Evolutionary conservation across 768 basidiomycete species (phyloP), one percentile per base, ranked within the genome.

Genomic region (Psilocybe azurescens): DNA sequence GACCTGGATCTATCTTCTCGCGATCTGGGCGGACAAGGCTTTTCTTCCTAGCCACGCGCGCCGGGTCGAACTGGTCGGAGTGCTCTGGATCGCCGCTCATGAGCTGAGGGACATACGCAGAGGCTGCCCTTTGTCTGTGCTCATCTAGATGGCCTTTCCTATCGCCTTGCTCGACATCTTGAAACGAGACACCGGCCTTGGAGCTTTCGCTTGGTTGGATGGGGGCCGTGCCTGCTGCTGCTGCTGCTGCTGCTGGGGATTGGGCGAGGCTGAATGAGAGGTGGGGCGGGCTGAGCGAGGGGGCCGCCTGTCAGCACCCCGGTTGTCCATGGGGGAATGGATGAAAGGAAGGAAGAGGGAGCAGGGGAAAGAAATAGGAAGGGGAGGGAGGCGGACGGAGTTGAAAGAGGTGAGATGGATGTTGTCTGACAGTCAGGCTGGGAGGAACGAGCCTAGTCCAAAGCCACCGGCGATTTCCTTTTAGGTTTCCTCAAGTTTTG

Each of bases 1-100:
- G 95, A 46, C 88, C 88, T 9, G 95, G 95, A 70, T 98, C 95
- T 67, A 98, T 93, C 82, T 96, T 94, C 80, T 97, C 96, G 60
- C 97, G 82, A 75, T 99, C 97, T 4, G 97, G 97, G 59, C 84
- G 81, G 56, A 98, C 93, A 16, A 99, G 83, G 72, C 90, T 93
- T 83, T 95, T 96, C 83, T 97, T 98, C 72, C 97, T 79, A 60
- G 81, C 77, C 6, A 93, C 84, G 60, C 81, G 79, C 14, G 79
- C 75, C 2, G 82, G 79, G 66, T 86, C 86, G 44, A 75, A 69
- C 51, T 74, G 74, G 39, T 78, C 75, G 47, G 72, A 76, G 51
- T 71, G 75, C 61, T 85, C 85, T 49, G 80, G 75, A 65, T 83
- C 81, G 58, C 54, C 66, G 39, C 59, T 56, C 55, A 57, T 53